phyloP scores from a whole-genome alignment of 768 basidiomycete species.

The Rhizopogon vesiculosus region DNA sequence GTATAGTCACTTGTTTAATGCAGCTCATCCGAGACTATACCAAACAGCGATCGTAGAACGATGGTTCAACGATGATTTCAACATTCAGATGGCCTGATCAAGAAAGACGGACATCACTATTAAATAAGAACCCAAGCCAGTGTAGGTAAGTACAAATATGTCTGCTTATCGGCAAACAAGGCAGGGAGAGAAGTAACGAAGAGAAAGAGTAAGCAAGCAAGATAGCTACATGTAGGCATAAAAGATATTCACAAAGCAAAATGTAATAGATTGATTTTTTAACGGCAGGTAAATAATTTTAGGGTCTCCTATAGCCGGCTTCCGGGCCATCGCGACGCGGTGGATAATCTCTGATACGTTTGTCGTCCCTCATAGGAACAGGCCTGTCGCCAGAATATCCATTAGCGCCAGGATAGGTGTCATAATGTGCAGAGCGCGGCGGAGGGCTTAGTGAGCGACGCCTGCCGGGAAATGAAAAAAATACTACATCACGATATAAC shows the following conservation, averaged over 20 bases:
- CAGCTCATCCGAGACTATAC: too few relatives aligned
- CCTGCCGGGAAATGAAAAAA: conserved; percentile 27
- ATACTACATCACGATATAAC: background rate
- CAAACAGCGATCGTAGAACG: too few relatives aligned
- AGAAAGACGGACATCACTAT: too few relatives aligned
- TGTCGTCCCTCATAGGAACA: conserved; percentile 28
- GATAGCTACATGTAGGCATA: background rate
- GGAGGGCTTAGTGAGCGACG: conserved; percentile 72
- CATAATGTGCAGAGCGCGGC: conserved; percentile 47
- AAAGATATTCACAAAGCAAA: background rate
- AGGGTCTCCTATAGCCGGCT: conserved; percentile 26
- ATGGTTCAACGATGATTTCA: too few relatives aligned
- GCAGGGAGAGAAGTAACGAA: background rate
- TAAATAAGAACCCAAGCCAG: background rate
- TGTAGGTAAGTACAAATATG: background rate
- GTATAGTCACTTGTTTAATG: too few relatives aligned
- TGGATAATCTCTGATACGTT: conserved; percentile 35
- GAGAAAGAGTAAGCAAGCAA: background rate
- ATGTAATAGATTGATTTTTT: background rate
- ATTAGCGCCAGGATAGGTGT: conserved; percentile 40
- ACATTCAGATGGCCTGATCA: too few relatives aligned
- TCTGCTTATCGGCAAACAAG: background rate
- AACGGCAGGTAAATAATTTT: conserved; percentile 4
- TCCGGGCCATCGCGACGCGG: conserved; percentile 29
- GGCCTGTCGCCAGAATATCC: conserved; percentile 46